Conservation (phyloP, 805 yeast species). For the Candida maesae region DNA sequence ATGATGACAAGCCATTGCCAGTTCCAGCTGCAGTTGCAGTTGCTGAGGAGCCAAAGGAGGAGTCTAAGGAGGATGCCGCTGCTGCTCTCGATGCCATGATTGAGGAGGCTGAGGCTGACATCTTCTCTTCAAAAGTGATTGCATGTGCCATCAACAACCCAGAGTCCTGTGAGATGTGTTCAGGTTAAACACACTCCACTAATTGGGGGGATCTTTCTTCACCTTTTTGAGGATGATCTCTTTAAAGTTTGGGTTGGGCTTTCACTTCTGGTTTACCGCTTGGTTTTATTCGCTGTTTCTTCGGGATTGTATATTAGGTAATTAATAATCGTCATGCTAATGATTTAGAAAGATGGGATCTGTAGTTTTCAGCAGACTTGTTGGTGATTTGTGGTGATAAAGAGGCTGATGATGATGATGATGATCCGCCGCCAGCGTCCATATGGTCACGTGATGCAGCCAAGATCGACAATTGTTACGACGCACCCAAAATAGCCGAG, state of each 20-base stretch:
- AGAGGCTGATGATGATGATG: neutral
- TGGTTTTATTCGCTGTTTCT: neutral
- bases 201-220: too few relatives aligned
- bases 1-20: constrained; percentile 30
- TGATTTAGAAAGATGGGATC: too few relatives aligned
- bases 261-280: neutral
- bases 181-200: constrained; percentile 71
- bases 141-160: constrained; percentile 98
- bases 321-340: neutral
- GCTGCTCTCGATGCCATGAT: constrained; percentile 30
- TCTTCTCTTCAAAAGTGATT: constrained; percentile 87
- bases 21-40: constrained; percentile 13
- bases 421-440: neutral
- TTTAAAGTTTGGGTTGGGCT: constrained; percentile 2
- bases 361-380: too few relatives aligned
- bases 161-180: constrained; percentile 98
- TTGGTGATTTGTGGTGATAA: too few relatives aligned
- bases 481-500: neutral
- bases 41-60: constrained; percentile 14
- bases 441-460: too few relatives aligned
- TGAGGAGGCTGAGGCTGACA: constrained; percentile 62
- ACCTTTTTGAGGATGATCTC: too few relatives aligned
- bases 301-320: constrained; percentile 1
- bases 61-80: constrained; percentile 7
- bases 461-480: too few relatives aligned